Percentiles rank a stretch among this genome's conserved stretches.
Evolutionary conservation across 2,329 filamentous ascomycete species (phyloP).

Genomic region (Hypoxylon sp.): DNA sequence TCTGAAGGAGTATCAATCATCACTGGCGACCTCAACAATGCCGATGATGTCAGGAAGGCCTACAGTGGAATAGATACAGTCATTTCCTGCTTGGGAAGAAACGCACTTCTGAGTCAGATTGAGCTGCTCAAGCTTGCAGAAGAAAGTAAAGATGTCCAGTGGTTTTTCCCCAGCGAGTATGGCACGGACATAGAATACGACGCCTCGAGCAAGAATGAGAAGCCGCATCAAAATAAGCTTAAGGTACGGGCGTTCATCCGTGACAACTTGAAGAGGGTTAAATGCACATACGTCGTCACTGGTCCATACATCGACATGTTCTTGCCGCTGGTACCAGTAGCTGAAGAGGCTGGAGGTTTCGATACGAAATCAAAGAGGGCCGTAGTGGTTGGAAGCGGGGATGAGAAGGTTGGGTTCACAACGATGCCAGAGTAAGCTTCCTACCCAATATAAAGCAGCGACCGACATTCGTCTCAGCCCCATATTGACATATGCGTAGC

Average conservation of each 20-base stretch:
- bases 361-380: conserved; percentile 71
- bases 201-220: conserved; percentile 66
- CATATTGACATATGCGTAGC: conserved; percentile 55
- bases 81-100: conserved; percentile 72
- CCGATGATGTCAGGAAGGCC: conserved; percentile 66
- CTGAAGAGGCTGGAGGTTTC: conserved; percentile 68
- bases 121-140: conserved; percentile 69
- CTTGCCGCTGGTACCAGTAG: conserved; percentile 59
- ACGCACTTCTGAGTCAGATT: conserved; percentile 68
- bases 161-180: conserved; percentile 74
- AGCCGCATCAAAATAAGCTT: conserved; percentile 74
- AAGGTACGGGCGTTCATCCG: conserved; percentile 70
- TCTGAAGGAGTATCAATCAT: conserved; percentile 67
- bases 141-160: conserved; percentile 62
- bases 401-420: conserved; percentile 75
- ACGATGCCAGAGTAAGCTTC: conserved; percentile 77
- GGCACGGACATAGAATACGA: conserved; percentile 71
- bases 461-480: background rate
- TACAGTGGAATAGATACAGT: conserved; percentile 69
- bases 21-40: conserved; percentile 67
- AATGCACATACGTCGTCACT: conserved; percentile 73
- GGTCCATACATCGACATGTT: conserved; percentile 73
- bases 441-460: background rate
- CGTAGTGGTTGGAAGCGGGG: conserved; percentile 72
- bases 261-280: conserved; percentile 61